phyloP scores from a whole-genome alignment of 179 eudicot species.

The Pouteria campechiana region DNA sequence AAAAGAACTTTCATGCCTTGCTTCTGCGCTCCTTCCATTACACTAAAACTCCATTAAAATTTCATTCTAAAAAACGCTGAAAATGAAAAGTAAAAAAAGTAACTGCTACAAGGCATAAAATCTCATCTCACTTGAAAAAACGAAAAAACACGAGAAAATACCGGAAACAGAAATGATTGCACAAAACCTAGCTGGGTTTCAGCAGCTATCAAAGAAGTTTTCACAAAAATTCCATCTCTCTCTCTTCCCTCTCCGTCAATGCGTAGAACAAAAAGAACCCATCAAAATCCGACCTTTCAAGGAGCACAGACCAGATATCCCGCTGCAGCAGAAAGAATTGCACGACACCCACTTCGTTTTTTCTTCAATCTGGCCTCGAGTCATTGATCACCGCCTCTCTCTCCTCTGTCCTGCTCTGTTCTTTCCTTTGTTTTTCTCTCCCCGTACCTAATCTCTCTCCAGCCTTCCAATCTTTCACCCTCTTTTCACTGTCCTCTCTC shows the following conservation, averaged over 20 bases:
- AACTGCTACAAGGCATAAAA: too few species aligned
- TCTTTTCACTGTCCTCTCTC: neutral
- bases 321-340: conserved; percentile 10
- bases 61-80: neutral
- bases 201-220: neutral
- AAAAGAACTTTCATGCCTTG: too few species aligned
- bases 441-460: too few species aligned
- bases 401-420: neutral
- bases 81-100: conserved; percentile 1
- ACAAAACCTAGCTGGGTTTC: conserved; percentile 2
- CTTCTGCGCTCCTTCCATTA: too few species aligned
- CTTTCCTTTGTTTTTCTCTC: too few species aligned
- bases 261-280: conserved; percentile 15
- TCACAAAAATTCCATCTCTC: conserved; percentile 2
- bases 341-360: conserved; percentile 39
- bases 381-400: conserved; percentile 41
- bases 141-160: too few species aligned
- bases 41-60: too few species aligned
- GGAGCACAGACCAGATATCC: conserved; percentile 8
- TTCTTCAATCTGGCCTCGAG: conserved; percentile 49
- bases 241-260: conserved; percentile 12
- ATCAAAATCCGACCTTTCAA: conserved; percentile 8
- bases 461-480: too few species aligned
- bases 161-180: too few species aligned
- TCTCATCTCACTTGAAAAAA: too few species aligned